These are phyloP conservation scores for Biscogniauxia mediterranea DNA, from an alignment of 2,329 filamentous ascomycete species.

Conservation along the genomic window DNA sequence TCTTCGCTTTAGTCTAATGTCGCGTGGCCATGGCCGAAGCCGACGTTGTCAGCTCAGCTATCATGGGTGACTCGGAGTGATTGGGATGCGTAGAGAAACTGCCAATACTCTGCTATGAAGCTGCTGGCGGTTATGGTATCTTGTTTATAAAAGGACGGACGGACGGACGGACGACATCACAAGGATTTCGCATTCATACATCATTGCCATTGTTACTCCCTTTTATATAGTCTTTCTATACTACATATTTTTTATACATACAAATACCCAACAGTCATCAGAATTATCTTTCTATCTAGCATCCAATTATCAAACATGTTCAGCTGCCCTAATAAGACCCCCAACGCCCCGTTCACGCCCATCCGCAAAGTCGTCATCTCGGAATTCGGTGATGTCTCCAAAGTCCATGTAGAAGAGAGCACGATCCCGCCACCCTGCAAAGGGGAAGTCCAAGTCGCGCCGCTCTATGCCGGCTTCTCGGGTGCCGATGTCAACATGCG, in stretches of 20 bases:
- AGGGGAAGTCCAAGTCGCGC: conserved; percentile 13
- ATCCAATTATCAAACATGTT: not conserved
- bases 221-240: not conserved
- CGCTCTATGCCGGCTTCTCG: conserved; percentile 35
- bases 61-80: not conserved
- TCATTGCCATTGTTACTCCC: not conserved
- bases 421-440: conserved; percentile 8
- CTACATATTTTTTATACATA: not conserved
- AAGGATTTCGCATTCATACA: not conserved
- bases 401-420: conserved; percentile 8
- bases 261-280: not conserved
- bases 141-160: not conserved
- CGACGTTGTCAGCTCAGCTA: not conserved
- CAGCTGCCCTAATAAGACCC: not conserved
- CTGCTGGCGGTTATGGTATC: not conserved
- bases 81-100: not conserved
- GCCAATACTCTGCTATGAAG: not conserved
- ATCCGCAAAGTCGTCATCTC: conserved; percentile 16
- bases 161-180: not conserved
- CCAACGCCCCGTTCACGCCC: not conserved
- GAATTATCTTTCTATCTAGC: not conserved
- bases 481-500: conserved; percentile 51
- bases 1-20: not conserved
- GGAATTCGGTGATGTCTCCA: conserved; percentile 15
- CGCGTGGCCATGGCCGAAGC: not conserved